Base-by-base conservation (phyloP, 129 eudicot species). In the Chrysanthemum lavandulifolium region DNA sequence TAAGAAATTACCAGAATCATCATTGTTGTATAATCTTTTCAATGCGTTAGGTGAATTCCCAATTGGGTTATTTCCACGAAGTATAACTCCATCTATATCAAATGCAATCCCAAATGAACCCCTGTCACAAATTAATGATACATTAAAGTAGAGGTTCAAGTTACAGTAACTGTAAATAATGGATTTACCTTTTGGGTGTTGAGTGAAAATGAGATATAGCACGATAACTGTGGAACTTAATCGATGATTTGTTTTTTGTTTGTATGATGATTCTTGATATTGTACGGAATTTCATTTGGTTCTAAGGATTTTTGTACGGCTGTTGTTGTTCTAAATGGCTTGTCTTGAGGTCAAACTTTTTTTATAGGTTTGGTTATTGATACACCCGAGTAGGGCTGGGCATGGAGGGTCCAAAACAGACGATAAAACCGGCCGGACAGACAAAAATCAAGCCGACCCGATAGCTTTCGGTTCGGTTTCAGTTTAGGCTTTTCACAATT, bases 11-110 rank as follows among this genome's bases (percentile, higher is more conserved):
- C 94, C 94, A 48, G 83, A 83, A 76, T 85, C 77, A 76, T 85
- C 77, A 60, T 71, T 76, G 49, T 73, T 77, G 27, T 80, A 85
- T 52, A 88, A 67, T 81, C 80, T 78, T 27, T 69, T 67, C 67
- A 88, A 76, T 52, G 95, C 95, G 15, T 40, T 80, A 48, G 80
- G 78, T 48, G 95, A 82, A 25, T 82, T 83, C 36, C 95, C 90
- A 58, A 88, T 81, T 27, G 95, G 90, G 55, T 73, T 72, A 23
- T 69, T 56, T 21, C 95, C 90, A 36, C 88, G 88, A 40, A 88
- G 90, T 68, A 88, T 80, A 57, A 85, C 95, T 15, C 95, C 95
- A 50, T 88, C 95, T 49, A 85, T 83, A 63, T 85, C 90, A 73
- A 88, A 85, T n/a, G 90, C 90, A 43, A 85, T 83, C 53, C 88